phyloP scores from a whole-genome alignment of 2,329 filamentous ascomycete genomes.

The Monilinia aucupariae region DNA sequence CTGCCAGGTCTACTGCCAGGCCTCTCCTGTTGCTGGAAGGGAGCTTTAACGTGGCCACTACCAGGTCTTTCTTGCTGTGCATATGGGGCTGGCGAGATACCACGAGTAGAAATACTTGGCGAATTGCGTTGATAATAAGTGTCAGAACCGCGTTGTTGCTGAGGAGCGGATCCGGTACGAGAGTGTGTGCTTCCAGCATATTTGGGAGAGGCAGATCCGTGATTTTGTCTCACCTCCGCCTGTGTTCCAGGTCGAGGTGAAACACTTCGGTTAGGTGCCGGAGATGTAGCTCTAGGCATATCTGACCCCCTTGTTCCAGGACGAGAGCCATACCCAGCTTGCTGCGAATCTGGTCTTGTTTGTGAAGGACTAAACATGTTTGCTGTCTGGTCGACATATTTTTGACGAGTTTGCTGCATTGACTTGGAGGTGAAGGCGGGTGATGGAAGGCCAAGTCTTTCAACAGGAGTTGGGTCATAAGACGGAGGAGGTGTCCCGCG shows the following conservation, averaged over 20 bases:
- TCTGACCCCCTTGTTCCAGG: slow-evolving; percentile 55
- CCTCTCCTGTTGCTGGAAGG: slow-evolving; percentile 40
- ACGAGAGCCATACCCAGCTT: slow-evolving; percentile 40
- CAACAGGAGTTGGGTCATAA: slow-evolving; percentile 65
- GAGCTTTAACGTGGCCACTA: slow-evolving; percentile 38
- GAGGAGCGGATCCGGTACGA: slow-evolving; percentile 37
- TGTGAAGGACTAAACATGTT: slow-evolving; percentile 58
- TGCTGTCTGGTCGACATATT: slow-evolving; percentile 76
- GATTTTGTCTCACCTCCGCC: slow-evolving; percentile 41
- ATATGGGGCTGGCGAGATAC: slow-evolving; percentile 40
- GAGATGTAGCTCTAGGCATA: slow-evolving; percentile 58
- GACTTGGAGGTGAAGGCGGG: slow-evolving; percentile 88
- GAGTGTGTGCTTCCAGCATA: slow-evolving; percentile 42
- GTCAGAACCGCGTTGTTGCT: slow-evolving; percentile 43
- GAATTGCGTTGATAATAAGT: slow-evolving; percentile 47
- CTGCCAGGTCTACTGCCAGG: slow-evolving; percentile 50
- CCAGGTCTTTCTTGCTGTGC: slow-evolving; percentile 43
- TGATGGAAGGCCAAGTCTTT: slow-evolving; percentile 78
- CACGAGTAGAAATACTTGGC: slow-evolving; percentile 42
- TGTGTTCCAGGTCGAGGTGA: slow-evolving; percentile 57
- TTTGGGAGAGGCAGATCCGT: slow-evolving; percentile 56
- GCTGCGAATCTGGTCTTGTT: slow-evolving; percentile 32
- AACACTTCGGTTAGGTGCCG: slow-evolving; percentile 58
- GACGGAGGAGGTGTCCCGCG: slow-evolving; percentile 79
- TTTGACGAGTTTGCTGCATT: slow-evolving; percentile 92